Evolutionary conservation across 169 alveolate species (phyloP), one percentile per base, ranked within the genome.

Genomic region (Plasmodium gaboni): DNA sequence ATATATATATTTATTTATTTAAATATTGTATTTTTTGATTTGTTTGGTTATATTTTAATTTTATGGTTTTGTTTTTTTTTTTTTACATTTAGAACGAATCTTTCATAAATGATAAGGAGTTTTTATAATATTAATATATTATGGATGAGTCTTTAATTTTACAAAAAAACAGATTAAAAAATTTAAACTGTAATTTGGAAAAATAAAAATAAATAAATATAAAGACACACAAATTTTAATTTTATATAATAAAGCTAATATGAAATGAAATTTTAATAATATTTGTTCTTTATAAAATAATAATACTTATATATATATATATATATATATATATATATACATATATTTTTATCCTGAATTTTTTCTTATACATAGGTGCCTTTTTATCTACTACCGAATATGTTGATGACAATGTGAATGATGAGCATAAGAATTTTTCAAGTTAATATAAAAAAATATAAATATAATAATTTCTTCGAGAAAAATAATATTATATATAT

Each of bases 141-240:
- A 76, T 76, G 89, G 61, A 61, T 28, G 42, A 64, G 12, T 44
- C 70, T 19, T 22, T 64, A 63, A 46, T 48, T 24, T 38, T 19
- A 38, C 13, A 51, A 64, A 76, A 76, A 64, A 71, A 13, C 60
- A 64, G 26, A 76, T 48, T 76, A 55, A 48, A 61, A 26, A 61
- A 64, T 46, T 76, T 76, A 68, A 76, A 76, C 59, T 67, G 89
- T 76, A 60, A 74, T 60, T n/a, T 51, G 61, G 64, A 2, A 64
- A 63, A 76, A 76, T 15, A 48, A 64, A 38, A 57, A 60, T 12
- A 59, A 22, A 19, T 63, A 28, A 13, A 67, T 44, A 15, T n/a
- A 67, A n/a, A 67, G 1, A 42, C 42, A 44, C 22, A n/a, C 38
- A n/a, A 5, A 8, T 59, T 38, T 42, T 17, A 65, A 53, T 32